A percentile compares a stretch with the other conserved stretches of the same genome.
Conservation (phyloP, 345 rosid genomes). For the Nasturtium officinale region DNA sequence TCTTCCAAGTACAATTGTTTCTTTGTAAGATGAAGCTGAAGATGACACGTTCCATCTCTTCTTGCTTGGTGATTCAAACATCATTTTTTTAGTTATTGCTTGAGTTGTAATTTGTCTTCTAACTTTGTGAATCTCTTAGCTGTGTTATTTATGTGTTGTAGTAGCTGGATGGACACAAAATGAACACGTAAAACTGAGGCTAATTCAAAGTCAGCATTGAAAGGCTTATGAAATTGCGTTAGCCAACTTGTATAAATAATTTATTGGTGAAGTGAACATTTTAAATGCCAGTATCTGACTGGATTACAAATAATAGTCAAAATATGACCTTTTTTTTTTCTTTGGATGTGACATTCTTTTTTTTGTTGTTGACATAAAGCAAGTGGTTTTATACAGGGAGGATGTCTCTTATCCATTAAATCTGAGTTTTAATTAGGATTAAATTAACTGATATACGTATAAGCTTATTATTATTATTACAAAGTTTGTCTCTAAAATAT, state of each 20-base stretch:
- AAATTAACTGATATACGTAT: no score
- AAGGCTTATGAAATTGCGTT: conserved; percentile 35
- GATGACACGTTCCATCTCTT: conserved; percentile 35
- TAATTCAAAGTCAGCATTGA: conserved; percentile 37
- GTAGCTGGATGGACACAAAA: conserved; percentile 25
- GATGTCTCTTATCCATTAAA: neutral
- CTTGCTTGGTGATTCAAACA: conserved; percentile 28
- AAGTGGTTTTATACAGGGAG: neutral
- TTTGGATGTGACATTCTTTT: neutral
- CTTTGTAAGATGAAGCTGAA: conserved; percentile 36
- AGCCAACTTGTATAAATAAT: conserved; percentile 31
- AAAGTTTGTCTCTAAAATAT: no score
- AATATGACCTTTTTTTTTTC: neutral
- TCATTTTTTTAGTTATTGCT: neutral
- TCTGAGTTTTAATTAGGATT: neutral
- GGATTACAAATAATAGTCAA: conserved; percentile 20
- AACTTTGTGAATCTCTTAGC: conserved; percentile 20
- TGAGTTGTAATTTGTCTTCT: neutral
- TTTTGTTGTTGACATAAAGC: neutral
- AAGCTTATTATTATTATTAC: no score
- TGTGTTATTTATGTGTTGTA: conserved; percentile 19
- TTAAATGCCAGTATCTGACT: conserved; percentile 22
- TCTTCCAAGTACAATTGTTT: conserved; percentile 41
- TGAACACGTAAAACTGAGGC: conserved; percentile 7
- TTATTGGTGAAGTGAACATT: neutral